Evolutionary conservation across 139 green algal genomes (phyloP).

Genomic region (Micractinium conductrix): DNA sequence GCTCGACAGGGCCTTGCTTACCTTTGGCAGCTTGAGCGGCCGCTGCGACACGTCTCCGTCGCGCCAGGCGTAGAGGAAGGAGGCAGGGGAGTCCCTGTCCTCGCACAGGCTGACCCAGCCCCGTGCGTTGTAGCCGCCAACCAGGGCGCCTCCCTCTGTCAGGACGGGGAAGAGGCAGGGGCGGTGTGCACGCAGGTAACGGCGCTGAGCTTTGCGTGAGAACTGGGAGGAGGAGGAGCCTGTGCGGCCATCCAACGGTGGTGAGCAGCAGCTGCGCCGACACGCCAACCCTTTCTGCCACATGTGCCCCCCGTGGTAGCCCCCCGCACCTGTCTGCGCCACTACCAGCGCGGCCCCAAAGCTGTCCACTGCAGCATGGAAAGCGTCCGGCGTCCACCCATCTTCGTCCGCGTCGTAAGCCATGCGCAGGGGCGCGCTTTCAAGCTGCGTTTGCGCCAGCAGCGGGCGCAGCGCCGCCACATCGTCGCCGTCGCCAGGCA

Average conservation of each 20-base stretch:
- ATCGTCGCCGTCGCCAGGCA: slow-evolving; percentile 55
- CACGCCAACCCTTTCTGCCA: too few species aligned
- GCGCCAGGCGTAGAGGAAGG: slow-evolving; percentile 83
- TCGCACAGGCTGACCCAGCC: slow-evolving; percentile 75
- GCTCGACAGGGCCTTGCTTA: background rate
- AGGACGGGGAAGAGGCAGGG: background rate
- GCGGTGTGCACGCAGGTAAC: background rate
- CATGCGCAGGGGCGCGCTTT: slow-evolving; percentile 56
- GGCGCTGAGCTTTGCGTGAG: too few species aligned
- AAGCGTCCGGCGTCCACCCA: slow-evolving; percentile 69
- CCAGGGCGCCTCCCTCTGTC: slow-evolving; percentile 58
- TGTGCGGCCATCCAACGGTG: too few species aligned
- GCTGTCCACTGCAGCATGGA: slow-evolving; percentile 67
- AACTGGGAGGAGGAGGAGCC: background rate
- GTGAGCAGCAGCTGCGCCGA: too few species aligned
- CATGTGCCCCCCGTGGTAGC: too few species aligned
- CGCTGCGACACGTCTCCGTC: slow-evolving; percentile 53
- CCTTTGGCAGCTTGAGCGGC: slow-evolving; percentile 77
- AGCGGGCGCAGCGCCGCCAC: slow-evolving; percentile 63
- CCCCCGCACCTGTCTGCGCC: background rate
- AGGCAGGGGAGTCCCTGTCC: slow-evolving; percentile 67
- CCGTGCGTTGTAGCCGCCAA: slow-evolving; percentile 79
- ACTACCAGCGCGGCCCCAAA: slow-evolving; percentile 61
- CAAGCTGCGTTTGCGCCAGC: slow-evolving; percentile 73
- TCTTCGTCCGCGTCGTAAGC: slow-evolving; percentile 69